Evolutionary conservation across 179 eudicot genomes (phyloP), one percentile per base, ranked within the genome.

Genomic region (Heliamphora ciliata): DNA sequence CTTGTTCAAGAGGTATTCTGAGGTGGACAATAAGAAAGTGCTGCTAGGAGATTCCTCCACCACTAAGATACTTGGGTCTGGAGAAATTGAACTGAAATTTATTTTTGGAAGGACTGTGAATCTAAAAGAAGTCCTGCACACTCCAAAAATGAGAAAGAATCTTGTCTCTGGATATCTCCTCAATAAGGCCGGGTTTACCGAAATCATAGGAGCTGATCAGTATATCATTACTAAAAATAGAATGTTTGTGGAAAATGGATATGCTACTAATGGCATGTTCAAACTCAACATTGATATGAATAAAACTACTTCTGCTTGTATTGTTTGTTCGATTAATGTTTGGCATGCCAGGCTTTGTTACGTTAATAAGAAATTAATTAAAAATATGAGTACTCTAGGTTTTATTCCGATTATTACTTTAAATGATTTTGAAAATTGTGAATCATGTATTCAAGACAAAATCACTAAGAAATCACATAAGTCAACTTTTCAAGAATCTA

Each of bases 211-310:
- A 31, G 40, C 40, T 24, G 63, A 75, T 76, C 31, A 17, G 9
- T 82, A 47, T 55, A 67, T 40, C 13, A 1, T 82, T 6, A 82
- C 81, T 44, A 82, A 77, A 46, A 77, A 48, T 59, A 40, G 69
- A 10, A n/a, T 48, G 2, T 81, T 73, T 73, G 78, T 72, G 1
- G 83, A 79, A 24, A 82, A 82, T 10, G 69, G 80, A 1, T 82
- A 82, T 82, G 84, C 80, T 47, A 24, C 6, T 71, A 74, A 77
- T 68, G 77, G 81, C 1, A 83, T 83, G 81, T 67, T 77, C 61
- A 83, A 78, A 14, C 13, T 69, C 10, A 83, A 71, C 71, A 40
- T 77, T 71, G 75, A 74, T 3, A 17, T 7, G 5, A 77, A 77
- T 15, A 77, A 31, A 31, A 31, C 40, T 31, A 31, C 40, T 31